Evolutionary conservation across 1,139 yeast genomes (phyloP).

Genomic region (Diutina scorzettiae): DNA sequence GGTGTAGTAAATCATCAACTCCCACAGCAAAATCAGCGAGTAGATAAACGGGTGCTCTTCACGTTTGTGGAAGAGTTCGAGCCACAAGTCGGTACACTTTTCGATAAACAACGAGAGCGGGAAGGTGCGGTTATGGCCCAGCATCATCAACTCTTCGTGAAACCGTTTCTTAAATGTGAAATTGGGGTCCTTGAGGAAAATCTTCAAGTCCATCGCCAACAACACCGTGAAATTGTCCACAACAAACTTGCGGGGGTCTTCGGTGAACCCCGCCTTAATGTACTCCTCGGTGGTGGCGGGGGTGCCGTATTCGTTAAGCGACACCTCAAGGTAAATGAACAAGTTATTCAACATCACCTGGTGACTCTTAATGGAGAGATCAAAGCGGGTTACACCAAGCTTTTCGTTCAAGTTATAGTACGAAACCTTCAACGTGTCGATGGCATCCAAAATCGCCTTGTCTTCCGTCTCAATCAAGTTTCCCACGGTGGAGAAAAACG

Average conservation of each 20-base stretch:
- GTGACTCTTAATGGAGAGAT: slow-evolving; percentile 29
- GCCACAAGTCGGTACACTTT: slow-evolving; percentile 27
- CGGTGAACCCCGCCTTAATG: slow-evolving; percentile 35
- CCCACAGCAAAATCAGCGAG: slow-evolving; percentile 42
- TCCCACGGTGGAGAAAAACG: slow-evolving; percentile 31
- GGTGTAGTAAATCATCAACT: slow-evolving; percentile 41
- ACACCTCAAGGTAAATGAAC: slow-evolving; percentile 27
- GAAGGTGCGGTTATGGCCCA: slow-evolving; percentile 32
- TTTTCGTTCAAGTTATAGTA: slow-evolving; percentile 29
- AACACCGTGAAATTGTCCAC: slow-evolving; percentile 29
- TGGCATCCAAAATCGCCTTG: slow-evolving; percentile 20
- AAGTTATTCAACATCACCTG: slow-evolving; percentile 31
- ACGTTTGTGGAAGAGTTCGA: slow-evolving; percentile 24
- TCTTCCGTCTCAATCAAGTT: slow-evolving; percentile 31
- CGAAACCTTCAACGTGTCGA: slow-evolving; percentile 21
- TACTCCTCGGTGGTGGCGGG: slow-evolving; percentile 36
- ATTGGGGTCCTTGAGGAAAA: slow-evolving; percentile 42
- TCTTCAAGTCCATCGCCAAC: slow-evolving; percentile 38
- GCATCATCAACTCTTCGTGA: slow-evolving; percentile 45
- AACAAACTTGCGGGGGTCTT: slow-evolving; percentile 30
- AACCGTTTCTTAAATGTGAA: slow-evolving; percentile 45
- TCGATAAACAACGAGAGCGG: slow-evolving; percentile 29
- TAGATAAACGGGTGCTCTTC: slow-evolving; percentile 26
- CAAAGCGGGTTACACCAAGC: slow-evolving; percentile 25
- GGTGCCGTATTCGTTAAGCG: slow-evolving; percentile 34